phyloP scores from a whole-genome alignment of 352 stramenopile species.

The Phytopythium cucurbitacearum region DNA sequence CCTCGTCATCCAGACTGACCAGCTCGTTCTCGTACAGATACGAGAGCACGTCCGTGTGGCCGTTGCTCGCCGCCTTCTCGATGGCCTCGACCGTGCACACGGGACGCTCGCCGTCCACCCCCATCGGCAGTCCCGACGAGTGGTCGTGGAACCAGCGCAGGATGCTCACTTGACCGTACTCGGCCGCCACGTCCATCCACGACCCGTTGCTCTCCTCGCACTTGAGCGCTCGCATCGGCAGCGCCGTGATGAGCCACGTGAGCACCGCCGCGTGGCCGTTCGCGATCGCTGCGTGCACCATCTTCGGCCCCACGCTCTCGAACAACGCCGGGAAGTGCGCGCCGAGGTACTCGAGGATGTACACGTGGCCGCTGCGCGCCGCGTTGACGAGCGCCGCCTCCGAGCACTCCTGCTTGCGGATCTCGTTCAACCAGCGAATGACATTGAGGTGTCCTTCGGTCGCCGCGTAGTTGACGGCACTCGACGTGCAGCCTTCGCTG shows the following conservation, averaged over 20 bases:
- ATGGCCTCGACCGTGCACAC: slow-evolving; percentile 51
- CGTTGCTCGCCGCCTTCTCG: slow-evolving; percentile 62
- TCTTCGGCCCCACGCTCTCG: slow-evolving; percentile 46
- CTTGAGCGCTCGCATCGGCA: slow-evolving; percentile 66
- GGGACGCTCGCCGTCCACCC: slow-evolving; percentile 43
- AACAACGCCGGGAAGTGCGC: slow-evolving; percentile 40
- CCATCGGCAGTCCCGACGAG: slow-evolving; percentile 43
- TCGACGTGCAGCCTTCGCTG: slow-evolving; percentile 57
- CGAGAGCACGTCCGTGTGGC: slow-evolving; percentile 47
- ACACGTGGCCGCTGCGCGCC: slow-evolving; percentile 48
- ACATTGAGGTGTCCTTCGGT: slow-evolving; percentile 45
- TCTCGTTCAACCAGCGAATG: slow-evolving; percentile 52
- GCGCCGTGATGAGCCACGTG: slow-evolving; percentile 51
- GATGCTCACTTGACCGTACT: slow-evolving; percentile 59
- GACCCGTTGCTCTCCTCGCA: slow-evolving; percentile 52
- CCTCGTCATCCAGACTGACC: slow-evolving; percentile 32
- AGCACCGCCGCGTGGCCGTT: slow-evolving; percentile 52
- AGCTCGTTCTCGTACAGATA: slow-evolving; percentile 58
- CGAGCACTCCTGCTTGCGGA: slow-evolving; percentile 46
- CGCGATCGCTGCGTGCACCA: slow-evolving; percentile 59
- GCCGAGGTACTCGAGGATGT: slow-evolving; percentile 53
- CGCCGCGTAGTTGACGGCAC: slow-evolving; percentile 63
- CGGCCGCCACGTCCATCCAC: slow-evolving; percentile 70
- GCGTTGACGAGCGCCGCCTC: slow-evolving; percentile 50
- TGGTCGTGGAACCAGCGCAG: slow-evolving; percentile 71